These are phyloP conservation scores for Venturia carpophila DNA, from an alignment of 2,329 filamentous ascomycete genomes.

Conservation along the genomic window DNA sequence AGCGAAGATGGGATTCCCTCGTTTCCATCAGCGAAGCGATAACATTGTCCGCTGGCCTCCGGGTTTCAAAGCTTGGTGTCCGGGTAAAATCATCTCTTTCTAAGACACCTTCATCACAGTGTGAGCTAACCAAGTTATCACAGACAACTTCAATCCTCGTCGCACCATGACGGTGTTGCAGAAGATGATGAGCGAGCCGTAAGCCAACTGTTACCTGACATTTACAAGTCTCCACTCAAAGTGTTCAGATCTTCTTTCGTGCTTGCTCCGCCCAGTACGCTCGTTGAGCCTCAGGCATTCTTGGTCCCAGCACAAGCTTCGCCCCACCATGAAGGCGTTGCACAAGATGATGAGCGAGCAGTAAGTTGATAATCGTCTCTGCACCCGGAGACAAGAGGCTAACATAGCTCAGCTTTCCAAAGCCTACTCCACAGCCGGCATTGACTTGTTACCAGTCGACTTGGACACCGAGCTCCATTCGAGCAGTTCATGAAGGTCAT, in stretches of 20 bases:
- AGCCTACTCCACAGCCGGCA: background rate
- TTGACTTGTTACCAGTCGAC: background rate
- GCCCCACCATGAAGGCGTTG: constrained; percentile 8
- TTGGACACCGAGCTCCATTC: background rate
- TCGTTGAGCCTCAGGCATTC: background rate
- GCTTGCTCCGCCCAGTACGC: background rate
- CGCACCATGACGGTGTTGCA: constrained; percentile 1
- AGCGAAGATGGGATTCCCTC: background rate
- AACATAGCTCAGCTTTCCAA: background rate
- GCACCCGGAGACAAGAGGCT: background rate
- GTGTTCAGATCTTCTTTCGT: background rate
- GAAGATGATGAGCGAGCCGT: constrained; percentile 3
- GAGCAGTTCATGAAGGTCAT: background rate
- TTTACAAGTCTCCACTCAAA: background rate
- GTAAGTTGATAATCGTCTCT: background rate
- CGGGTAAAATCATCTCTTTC: background rate
- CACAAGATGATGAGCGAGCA: constrained; percentile 1
- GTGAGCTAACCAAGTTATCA: background rate
- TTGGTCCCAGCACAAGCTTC: background rate
- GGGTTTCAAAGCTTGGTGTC: background rate
- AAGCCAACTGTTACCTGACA: background rate
- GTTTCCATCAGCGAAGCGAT: constrained; percentile 3
- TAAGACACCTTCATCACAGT: background rate
- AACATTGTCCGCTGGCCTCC: background rate
- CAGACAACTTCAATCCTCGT: background rate